phyloP scores from a whole-genome alignment of 1,284 basidiomycete species.

The Cystobasidium pallidum region DNA sequence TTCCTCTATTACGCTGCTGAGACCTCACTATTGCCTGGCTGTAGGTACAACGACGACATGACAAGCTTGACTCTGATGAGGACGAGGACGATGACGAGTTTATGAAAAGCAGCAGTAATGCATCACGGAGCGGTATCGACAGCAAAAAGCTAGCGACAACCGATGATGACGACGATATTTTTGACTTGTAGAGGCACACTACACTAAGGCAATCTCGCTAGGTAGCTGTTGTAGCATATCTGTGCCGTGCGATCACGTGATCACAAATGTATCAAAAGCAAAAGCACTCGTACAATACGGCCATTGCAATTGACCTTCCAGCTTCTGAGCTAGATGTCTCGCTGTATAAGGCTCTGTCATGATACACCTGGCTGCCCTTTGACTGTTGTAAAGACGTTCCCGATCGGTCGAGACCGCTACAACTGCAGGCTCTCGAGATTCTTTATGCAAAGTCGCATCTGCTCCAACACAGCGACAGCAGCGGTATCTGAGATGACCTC shows the following conservation, averaged over 20 bases:
- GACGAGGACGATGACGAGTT: conserved; percentile 35
- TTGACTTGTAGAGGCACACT: conserved; percentile 20
- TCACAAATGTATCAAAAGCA: background rate
- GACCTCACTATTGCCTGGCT: background rate
- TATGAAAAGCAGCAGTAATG: background rate
- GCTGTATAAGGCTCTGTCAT: background rate
- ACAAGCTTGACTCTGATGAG: conserved; percentile 35
- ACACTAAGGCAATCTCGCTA: background rate
- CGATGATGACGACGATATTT: conserved; percentile 26
- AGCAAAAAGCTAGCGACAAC: background rate
- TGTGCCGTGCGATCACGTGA: background rate
- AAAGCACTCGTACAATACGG: too few species aligned
- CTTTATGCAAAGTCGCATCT: background rate
- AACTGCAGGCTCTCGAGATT: too few species aligned
- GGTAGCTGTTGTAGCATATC: conserved; percentile 11
- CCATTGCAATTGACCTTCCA: too few species aligned
- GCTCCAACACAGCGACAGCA: background rate
- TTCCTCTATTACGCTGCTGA: background rate
- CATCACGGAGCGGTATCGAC: background rate
- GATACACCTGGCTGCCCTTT: too few species aligned
- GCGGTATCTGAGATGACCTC: conserved; percentile 1
- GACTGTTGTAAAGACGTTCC: too few species aligned
- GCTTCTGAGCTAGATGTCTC: background rate
- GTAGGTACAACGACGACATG: conserved; percentile 29
- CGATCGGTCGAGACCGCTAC: too few species aligned